phyloP scores from a whole-genome alignment of 78 protist species.

The Dictyostelium purpureum region DNA sequence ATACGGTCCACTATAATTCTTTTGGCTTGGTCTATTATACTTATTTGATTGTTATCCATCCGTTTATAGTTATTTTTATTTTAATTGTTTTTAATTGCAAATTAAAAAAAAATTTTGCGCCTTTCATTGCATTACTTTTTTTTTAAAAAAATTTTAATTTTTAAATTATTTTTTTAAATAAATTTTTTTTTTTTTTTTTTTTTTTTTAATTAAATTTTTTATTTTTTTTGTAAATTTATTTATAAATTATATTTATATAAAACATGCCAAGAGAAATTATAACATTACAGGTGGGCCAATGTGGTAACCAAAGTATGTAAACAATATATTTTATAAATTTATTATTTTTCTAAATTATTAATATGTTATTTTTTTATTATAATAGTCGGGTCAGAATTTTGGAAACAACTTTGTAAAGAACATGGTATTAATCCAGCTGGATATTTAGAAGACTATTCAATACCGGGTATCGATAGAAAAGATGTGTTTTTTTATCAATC shows the following conservation, averaged over 20 bases:
- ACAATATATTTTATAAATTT: neutral
- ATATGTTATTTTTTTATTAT: neutral
- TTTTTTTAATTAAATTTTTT: too few relatives aligned
- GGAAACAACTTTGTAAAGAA: constrained; percentile 98
- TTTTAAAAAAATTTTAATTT: too few relatives aligned
- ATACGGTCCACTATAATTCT: too few relatives aligned
- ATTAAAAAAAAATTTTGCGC: too few relatives aligned
- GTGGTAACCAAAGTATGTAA: constrained; percentile 98
- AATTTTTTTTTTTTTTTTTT: too few relatives aligned
- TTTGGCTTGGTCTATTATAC: too few relatives aligned
- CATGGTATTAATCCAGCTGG: constrained; percentile 98
- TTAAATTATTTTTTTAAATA: too few relatives aligned
- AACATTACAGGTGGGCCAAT: constrained; percentile 98
- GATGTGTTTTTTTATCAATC: constrained; percentile 99
- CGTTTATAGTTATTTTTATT: too few relatives aligned
- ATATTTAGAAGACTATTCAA: constrained; percentile 88
- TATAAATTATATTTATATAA: neutral
- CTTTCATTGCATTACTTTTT: too few relatives aligned
- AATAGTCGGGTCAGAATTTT: constrained; percentile 97
- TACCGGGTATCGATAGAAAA: constrained; percentile 94
- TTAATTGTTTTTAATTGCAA: too few relatives aligned
- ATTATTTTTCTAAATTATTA: neutral
- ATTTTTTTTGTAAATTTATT: too few relatives aligned
- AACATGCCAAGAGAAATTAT: constrained; percentile 96
- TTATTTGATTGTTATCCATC: too few relatives aligned